Percentiles rank a stretch among this genome's conserved stretches.
These are phyloP conservation scores for Strobilomyces dryophilus DNA, from an alignment of 768 basidiomycete species.

Conservation along the genomic window DNA sequence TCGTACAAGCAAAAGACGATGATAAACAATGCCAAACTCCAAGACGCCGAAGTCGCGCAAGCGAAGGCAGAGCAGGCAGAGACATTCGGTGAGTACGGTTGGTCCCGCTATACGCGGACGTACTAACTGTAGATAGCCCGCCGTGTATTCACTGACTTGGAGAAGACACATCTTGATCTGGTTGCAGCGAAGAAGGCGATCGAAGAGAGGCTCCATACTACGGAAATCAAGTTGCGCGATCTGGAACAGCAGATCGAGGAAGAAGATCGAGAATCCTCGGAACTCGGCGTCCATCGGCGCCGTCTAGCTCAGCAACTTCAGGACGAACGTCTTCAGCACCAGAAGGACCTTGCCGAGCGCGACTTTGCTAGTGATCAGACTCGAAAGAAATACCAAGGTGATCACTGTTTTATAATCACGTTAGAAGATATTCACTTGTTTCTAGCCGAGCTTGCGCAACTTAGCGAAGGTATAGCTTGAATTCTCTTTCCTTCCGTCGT, in stretches of 20 bases:
- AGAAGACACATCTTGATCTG: slow-evolving; percentile 52
- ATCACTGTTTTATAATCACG: slow-evolving; percentile 1
- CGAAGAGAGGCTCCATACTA: slow-evolving; percentile 44
- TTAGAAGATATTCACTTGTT: slow-evolving; percentile 4
- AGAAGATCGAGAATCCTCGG: slow-evolving; percentile 62
- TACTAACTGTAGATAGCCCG: slow-evolving; percentile 41
- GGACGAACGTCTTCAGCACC: slow-evolving; percentile 72
- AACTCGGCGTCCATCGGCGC: slow-evolving; percentile 59
- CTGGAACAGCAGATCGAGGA: slow-evolving; percentile 62
- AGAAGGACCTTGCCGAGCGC: slow-evolving; percentile 74
- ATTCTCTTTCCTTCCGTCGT: not conserved
- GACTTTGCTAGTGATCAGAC: slow-evolving; percentile 79
- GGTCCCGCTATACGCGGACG: not conserved
- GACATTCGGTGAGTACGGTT: slow-evolving; percentile 44
- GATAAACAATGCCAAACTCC: slow-evolving; percentile 53
- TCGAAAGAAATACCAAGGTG: slow-evolving; percentile 83
- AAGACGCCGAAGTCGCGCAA: slow-evolving; percentile 64
- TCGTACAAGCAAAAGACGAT: slow-evolving; percentile 63
- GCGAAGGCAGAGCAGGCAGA: slow-evolving; percentile 64
- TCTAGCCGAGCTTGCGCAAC: slow-evolving; percentile 69
- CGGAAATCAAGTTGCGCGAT: slow-evolving; percentile 53
- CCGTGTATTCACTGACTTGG: slow-evolving; percentile 56
- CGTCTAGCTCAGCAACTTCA: slow-evolving; percentile 74
- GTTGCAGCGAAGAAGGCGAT: slow-evolving; percentile 49
- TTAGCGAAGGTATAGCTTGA: slow-evolving; percentile 62